Evolutionary conservation across 805 yeast species (phyloP), one percentile per base, ranked within the genome.

Genomic region (Kodamaea kaohsiungensis): DNA sequence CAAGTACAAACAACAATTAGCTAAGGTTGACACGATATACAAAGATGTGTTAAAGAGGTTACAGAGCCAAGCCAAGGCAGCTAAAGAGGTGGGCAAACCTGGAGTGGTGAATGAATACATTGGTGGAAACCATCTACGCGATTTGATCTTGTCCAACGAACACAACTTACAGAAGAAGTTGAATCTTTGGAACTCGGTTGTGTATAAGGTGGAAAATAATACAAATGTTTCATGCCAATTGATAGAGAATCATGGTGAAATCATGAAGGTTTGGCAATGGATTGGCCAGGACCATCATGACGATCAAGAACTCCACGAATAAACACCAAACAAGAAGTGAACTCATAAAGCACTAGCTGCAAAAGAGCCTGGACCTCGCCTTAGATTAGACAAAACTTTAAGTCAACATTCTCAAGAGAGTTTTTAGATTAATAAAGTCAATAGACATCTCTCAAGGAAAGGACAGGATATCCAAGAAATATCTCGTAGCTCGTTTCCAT

Each of bases 261-360:
- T 91, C 56, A 83, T 88, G 79, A 84, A 85, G 64, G 89, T 89
- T 37, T 89, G 96, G 90, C 91, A 90, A 65, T 91, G 97, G 97
- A 78, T 85, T 38, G 83, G 69, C 43, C 51, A 27, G 16, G 22
- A 38, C n/a, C 45, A 38, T 6, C 45, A 48, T 42, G 83, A 67
- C 8, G 3, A 5, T 10, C 10, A 30, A 2, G 35, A 30, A 30
- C 35, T 30, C 35, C 35, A 30, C 5, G 45, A 19, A 10, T 30
- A 30, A 30, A 30, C 3, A 30, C 35, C 10, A 8, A 22, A 22
- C 25, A 22, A 22, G 25, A 6, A 22, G 25, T 22, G 25, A n/a
- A n/a, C n/a, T n/a, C n/a, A n/a, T n/a, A n/a, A n/a, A n/a, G n/a
- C n/a, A n/a, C n/a, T n/a, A n/a, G n/a, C n/a, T 22, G 6, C 6